These are phyloP conservation scores for Candida gorgasii DNA, from an alignment of 805 yeast species.

Conservation along the genomic window DNA sequence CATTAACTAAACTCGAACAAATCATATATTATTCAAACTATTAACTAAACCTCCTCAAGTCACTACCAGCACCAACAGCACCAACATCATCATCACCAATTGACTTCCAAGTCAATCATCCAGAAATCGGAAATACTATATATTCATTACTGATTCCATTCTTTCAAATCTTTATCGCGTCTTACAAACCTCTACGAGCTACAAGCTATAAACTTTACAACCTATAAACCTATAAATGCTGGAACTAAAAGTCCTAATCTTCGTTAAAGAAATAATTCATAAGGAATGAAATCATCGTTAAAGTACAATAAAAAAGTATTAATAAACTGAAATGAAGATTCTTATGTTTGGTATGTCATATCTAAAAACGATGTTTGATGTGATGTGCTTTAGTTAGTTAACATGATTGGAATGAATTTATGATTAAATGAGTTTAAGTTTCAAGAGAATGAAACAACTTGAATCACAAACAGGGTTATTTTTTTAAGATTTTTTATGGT, in stretches of 20 bases:
- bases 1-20: background rate
- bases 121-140: slow-evolving; percentile 7
- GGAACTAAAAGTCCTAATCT: background rate
- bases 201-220: slow-evolving; percentile 6
- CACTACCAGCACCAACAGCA: background rate
- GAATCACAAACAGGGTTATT: slow-evolving; percentile 1
- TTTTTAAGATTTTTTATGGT: background rate
- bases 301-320: slow-evolving; percentile 11
- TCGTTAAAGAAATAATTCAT: slow-evolving; percentile 4
- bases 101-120: background rate
- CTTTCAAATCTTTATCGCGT: slow-evolving; percentile 6
- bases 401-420: slow-evolving; percentile 2
- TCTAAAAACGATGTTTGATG: background rate
- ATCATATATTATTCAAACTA: background rate
- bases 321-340: slow-evolving; percentile 9
- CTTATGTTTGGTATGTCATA: slow-evolving; percentile 8
- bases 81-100: background rate
- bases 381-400: background rate
- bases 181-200: slow-evolving; percentile 1
- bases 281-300: slow-evolving; percentile 11
- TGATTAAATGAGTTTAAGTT: slow-evolving; percentile 1
- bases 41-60: background rate
- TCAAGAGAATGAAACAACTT: no score
- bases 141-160: slow-evolving; percentile 12
- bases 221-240: background rate